Evolutionary conservation across 257 asterid species (phyloP), one percentile per base, ranked within the genome.

Genomic region (Craterostigma plantagineum): DNA sequence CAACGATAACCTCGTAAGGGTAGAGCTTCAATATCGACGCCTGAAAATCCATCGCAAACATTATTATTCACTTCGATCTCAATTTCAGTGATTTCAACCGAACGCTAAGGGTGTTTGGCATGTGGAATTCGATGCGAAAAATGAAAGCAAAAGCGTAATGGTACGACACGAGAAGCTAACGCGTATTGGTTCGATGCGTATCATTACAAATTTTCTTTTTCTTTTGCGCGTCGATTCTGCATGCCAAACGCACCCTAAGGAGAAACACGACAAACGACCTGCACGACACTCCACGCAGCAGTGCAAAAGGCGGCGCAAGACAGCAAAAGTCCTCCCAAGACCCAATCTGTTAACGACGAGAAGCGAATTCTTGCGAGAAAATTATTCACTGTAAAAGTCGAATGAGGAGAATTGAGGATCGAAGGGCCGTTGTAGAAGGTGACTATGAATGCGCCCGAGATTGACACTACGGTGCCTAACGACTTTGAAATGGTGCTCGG

Each of bases 401-500:
- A 23, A 23, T 2, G 6, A n/a, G 63, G 59, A 1, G 17, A 34
- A 38, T 64, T 67, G 33, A 75, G 59, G 49, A 75, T 43, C 45
- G 66, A 57, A 0, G 76, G 74, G 0, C 85, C 85, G 10, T 58
- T 60, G 16, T 75, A 75, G 57, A 75, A 65, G 16, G 77, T 71
- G 46, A 71, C 70, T 5, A 75, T 48, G 50, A 65, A 65, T 38
- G 85, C 85, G 36, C 80, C 79, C 10, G 48, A 49, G 33, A 75
- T 75, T 38, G 74, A 68, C 35, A 71, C 48, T 9, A 54, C 3
- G 4, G 85, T 75, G 10, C 85, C 85, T 37, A 59, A 44, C 7
- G 62, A 45, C 63, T 75, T 75, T 5, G 72, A 54, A 13, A 57
- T 53, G 38, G 71, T 68, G 40, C 70, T 65, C 8, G 45, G 38